Evolutionary conservation across 768 basidiomycete genomes (phyloP), one percentile per base, ranked within the genome.

Genomic region (Podaxis sp.): DNA sequence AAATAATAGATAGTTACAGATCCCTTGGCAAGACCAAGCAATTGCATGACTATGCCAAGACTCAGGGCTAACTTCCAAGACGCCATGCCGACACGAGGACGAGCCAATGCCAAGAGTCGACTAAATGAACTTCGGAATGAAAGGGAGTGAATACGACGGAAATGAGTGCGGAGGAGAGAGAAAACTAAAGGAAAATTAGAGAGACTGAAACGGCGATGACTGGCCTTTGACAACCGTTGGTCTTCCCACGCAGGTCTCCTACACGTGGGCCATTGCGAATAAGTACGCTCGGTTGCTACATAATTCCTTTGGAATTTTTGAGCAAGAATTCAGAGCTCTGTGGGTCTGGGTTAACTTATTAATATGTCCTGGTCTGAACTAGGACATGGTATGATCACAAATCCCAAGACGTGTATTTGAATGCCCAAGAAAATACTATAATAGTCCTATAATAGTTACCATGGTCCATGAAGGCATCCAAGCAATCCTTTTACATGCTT

Each of bases 1-100:
- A 64, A 69, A 56, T 75, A 74, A 63, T 79, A 79, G 1, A 80
- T 69, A 2, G 79, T 80, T 8, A 80, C 71, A 9, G 71, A 71
- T 13, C 30, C 58, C 46, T 48, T 52, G 56, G 52, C 66, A 51
- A 36, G 38, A 3, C 59, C 59, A 63, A 63, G 46, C 42, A 51
- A 56, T n/a, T 28, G 53, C 44, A 24, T 12, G 3, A 36, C 40
- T 3, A 30, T 9, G 33, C 54, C 53, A 51, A 63, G 48, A 8
- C 46, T 40, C 26, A 63, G 48, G 36, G 49, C 24, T 28, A 57
- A 24, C 15, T 57, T 57, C 61, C 54, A 63, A 33, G 48, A 49
- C 44, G 12, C 9, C 61, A 63, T 63, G 19, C 12, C 22, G 26
- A 53, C 11, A 53, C 8, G 44, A 28, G 26, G 36, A 5, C 15